Evolutionary conservation across 2,329 filamentous ascomycete genomes (phyloP), one percentile per base, ranked within the genome.

Genomic region (Neodidymelliopsis sp.): DNA sequence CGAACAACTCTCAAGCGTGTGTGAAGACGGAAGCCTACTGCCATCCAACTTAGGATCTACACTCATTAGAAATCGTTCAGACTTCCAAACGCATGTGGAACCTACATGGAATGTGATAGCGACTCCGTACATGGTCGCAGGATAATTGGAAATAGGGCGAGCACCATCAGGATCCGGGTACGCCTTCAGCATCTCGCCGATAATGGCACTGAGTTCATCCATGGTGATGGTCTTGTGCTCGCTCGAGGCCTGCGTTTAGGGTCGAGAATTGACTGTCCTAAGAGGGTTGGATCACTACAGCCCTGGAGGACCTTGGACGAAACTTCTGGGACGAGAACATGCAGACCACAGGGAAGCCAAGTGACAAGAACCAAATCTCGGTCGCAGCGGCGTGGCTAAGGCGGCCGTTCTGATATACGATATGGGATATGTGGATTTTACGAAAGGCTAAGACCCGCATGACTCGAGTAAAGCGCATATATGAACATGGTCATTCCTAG

Each of bases 81-180:
- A 20, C 9, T 20, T 2, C n/a, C 7, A 8, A 5, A 27, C 8
- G 8, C 23, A n/a, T 6, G 15, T 23, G 18, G 16, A 25, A 49
- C 55, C 31, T 51, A 69, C 66, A 31, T 65, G 62, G 27, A 69
- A 67, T 16, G 63, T 60, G 29, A 68, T 56, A 2, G 63, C 62
- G 18, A 60, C 55, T 15, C 63, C 67, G 36, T 57, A 68, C 30
- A 67, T 60, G 3, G 61, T 63, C 1, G 29, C 43, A 19, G 44
- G 53, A 15, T 52, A 48, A 29, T 70, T 67, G 6, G 59, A 37
- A 22, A 65, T 4, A 2, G 65, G 66, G 10, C 56, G 16, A 12
- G 43, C 44, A n/a, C 53, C 60, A 46, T 63, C 58, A 18, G 57
- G 63, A 50, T 70, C 50, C 10, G 62, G 62, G 6, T 65, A 62